phyloP scores from a whole-genome alignment of 495 filamentous ascomycete species.

The Hyphodiscus hymeniophilus region DNA sequence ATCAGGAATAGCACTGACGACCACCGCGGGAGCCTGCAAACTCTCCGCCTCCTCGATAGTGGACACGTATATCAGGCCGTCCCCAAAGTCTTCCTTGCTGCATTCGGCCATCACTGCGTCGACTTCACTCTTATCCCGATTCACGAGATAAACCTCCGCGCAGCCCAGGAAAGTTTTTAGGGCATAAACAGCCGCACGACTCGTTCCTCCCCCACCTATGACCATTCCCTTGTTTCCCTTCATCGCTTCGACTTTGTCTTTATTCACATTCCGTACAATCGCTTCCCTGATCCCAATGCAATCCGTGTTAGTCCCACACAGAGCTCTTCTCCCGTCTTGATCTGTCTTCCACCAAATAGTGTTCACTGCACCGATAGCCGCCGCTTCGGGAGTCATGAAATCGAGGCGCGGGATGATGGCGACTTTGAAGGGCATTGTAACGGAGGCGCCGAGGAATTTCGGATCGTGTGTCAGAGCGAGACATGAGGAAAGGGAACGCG shows the following conservation, averaged over 20 bases:
- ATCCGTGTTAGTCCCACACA: conserved; percentile 69
- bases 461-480: conserved; percentile 39
- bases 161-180: conserved; percentile 55
- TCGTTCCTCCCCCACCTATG: conserved; percentile 60
- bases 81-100: conserved; percentile 39
- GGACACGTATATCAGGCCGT: conserved; percentile 44
- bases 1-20: conserved; percentile 63
- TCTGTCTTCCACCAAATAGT: conserved; percentile 51
- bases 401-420: conserved; percentile 61
- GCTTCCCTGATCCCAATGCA: conserved; percentile 64
- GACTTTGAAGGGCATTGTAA: conserved; percentile 73
- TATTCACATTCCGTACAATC: conserved; percentile 49
- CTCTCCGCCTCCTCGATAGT: conserved; percentile 44
- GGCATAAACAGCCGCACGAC: conserved; percentile 62
- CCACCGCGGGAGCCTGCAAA: conserved; percentile 48
- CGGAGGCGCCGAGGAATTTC: conserved; percentile 54
- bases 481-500: conserved; percentile 42
- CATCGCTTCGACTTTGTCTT: conserved; percentile 17
- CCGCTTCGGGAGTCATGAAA: conserved; percentile 56
- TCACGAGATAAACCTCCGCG: conserved; percentile 62
- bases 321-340: conserved; percentile 33
- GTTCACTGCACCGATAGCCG: conserved; percentile 64
- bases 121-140: conserved; percentile 56
- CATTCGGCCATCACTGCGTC: conserved; percentile 52
- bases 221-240: conserved; percentile 23